Conservation (phyloP, 805 yeast genomes). For the Spencermartinsiella europaea region DNA sequence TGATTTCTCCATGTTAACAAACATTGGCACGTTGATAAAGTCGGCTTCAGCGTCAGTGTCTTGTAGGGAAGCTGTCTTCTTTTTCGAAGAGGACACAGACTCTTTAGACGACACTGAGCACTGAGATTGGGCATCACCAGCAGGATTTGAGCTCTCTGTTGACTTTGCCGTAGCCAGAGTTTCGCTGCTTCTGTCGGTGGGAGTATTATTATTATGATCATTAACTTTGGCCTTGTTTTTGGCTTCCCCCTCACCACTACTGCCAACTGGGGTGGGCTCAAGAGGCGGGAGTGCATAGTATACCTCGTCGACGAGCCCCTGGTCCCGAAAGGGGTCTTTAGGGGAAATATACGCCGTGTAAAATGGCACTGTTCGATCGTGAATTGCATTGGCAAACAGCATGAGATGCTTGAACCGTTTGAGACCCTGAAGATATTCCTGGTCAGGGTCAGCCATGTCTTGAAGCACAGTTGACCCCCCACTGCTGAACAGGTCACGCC, state of each 20-base stretch:
- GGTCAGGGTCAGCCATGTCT: conserved; percentile 47
- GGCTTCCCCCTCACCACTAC: neutral
- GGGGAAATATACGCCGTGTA: conserved; percentile 75
- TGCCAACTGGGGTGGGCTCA: conserved; percentile 12
- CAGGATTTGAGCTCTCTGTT: neutral
- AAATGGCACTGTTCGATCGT: conserved; percentile 85
- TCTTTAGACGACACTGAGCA: neutral
- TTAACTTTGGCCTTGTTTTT: neutral
- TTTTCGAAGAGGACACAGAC: neutral
- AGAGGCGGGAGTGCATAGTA: conserved; percentile 32
- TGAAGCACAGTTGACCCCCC: conserved; percentile 40
- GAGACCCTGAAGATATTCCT: conserved; percentile 50
- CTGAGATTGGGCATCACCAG: neutral
- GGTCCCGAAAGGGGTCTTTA: conserved; percentile 63
- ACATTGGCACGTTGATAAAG: conserved; percentile 6
- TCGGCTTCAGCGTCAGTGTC: conserved; percentile 1
- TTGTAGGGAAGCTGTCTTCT: neutral
- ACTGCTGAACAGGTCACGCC: conserved; percentile 66
- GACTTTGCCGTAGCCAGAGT: neutral
- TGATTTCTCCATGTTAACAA: conserved; percentile 25
- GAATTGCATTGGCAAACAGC: conserved; percentile 66
- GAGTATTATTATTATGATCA: neutral
- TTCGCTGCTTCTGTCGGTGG: neutral
- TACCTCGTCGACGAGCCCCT: conserved; percentile 42
- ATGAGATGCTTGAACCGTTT: conserved; percentile 50